Evolutionary conservation across 768 basidiomycete species (phyloP).

Genomic region (Phylloporus scabripes): DNA sequence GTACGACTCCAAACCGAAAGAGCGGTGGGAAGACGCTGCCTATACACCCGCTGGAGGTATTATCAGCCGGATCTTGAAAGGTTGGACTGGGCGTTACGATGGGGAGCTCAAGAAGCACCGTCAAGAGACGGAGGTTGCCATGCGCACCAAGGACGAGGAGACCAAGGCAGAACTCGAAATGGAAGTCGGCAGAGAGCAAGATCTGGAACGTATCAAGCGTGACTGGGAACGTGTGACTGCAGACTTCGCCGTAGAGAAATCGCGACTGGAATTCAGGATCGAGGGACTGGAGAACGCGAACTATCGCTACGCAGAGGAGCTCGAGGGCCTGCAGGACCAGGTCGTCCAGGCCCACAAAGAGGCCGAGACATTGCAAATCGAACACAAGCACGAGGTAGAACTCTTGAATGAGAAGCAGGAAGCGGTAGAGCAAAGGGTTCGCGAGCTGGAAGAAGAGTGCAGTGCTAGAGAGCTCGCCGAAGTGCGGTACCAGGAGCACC

Average conservation of each 20-base stretch:
- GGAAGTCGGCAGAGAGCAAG: constrained; percentile 38
- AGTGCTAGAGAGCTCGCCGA: constrained; percentile 24
- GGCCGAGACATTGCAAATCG: constrained; percentile 22
- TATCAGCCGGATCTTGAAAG: constrained; percentile 21
- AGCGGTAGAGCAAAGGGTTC: constrained; percentile 11
- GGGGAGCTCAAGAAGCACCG: constrained; percentile 44
- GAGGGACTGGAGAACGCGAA: constrained; percentile 24
- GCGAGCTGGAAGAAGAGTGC: constrained; percentile 28
- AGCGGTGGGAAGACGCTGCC: too few species aligned
- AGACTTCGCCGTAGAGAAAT: constrained; percentile 32
- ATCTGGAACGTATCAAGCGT: constrained; percentile 37
- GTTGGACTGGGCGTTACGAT: constrained; percentile 41
- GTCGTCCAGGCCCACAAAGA: constrained; percentile 24
- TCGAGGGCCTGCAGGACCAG: constrained; percentile 24
- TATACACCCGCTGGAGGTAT: background rate
- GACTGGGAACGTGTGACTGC: constrained; percentile 37
- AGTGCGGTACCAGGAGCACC: constrained; percentile 25
- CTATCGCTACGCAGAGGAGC: constrained; percentile 9
- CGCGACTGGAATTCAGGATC: constrained; percentile 27
- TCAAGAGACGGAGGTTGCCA: constrained; percentile 42
- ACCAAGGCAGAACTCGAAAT: constrained; percentile 39
- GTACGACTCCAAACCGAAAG: constrained; percentile 53
- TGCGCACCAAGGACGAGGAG: constrained; percentile 42
- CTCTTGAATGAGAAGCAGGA: constrained; percentile 21
- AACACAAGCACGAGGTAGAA: constrained; percentile 25